A percentile compares a stretch with the other conserved stretches of the same genome.
Conservation (phyloP, 2,329 filamentous ascomycete genomes). For the Cercospora sp. region DNA sequence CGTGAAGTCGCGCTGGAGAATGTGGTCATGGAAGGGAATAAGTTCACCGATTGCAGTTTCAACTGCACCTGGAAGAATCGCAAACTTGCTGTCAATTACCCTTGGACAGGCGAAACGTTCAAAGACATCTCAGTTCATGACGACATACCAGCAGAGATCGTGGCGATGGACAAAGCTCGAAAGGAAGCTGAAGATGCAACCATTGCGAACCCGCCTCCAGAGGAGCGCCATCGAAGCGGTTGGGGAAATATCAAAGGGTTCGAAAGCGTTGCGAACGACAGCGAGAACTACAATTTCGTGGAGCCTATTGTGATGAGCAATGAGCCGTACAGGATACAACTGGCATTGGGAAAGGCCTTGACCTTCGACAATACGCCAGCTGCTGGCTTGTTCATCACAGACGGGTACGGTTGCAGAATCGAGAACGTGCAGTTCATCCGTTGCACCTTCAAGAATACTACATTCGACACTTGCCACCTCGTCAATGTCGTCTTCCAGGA, state of each 20-base stretch:
- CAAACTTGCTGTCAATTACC: background rate
- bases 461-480: constrained; percentile 13
- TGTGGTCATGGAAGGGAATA: constrained; percentile 2
- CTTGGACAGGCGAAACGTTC: background rate
- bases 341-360: background rate
- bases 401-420: background rate
- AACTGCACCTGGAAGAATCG: constrained; percentile 9
- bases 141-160: constrained; percentile 65
- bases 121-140: background rate
- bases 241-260: background rate
- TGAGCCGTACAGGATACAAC: constrained; percentile 1
- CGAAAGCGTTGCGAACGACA: background rate
- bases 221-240: background rate
- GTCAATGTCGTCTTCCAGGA: constrained; percentile 7
- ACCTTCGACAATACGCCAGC: constrained; percentile 6
- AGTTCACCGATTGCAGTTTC: constrained; percentile 2
- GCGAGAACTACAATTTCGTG: background rate
- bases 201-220: background rate
- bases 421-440: background rate
- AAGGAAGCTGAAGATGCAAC: constrained; percentile 63
- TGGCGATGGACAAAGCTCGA: constrained; percentile 80
- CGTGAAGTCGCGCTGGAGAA: background rate
- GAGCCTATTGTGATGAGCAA: background rate
- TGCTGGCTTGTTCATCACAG: constrained; percentile 4
- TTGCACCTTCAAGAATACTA: background rate